Base-by-base conservation (phyloP, 495 filamentous ascomycete genomes). In the Eremomyces bilateralis region DNA sequence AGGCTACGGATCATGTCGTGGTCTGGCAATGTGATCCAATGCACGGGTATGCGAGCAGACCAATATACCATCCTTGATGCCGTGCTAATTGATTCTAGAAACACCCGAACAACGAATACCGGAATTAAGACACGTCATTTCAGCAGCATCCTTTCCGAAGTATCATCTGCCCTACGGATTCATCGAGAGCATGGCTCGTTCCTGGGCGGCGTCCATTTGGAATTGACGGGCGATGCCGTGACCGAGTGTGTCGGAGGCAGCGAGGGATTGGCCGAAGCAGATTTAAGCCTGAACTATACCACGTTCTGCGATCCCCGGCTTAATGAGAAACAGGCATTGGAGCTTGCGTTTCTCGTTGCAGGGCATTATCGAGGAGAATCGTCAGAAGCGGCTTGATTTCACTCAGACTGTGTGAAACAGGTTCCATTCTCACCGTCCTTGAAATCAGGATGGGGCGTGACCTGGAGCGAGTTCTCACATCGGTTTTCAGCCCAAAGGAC, bases 11-110 rank as follows among this genome's bases (percentile, higher is more conserved):
- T 1, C 72, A 85, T 51, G 49, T 68, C 15, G 82, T 91, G 11
- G 81, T 97, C 41, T 97, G 88, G 88, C 81, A 93, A 53, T 92
- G 82, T 55, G 88, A 97, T 54, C 88, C 88, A 8, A 95, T 95
- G 90, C 88, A 97, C 58, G 88, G 88, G 39, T 75, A 65, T 32
- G 44, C 21, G 17, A 10, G 13, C 13, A 10, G n/a, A n/a, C n/a
- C n/a, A n/a, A n/a, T n/a, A 3, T 15, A 24, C 20, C 29, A 21
- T 28, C 13, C 12, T 17, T 25, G 17, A 19, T 12, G n/a, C 2
- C n/a, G 15, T 12, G 12, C 39, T 41, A 20, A 43, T 19, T 20
- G 37, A 1, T 28, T 31, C 13, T 24, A 61, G 60, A 25, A 82
- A 82, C 53, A 80, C 75, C 15, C 60, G 60, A 35, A 64, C 70